Conservation (phyloP, 179 eudicot species). For the Drosera spatulata region DNA sequence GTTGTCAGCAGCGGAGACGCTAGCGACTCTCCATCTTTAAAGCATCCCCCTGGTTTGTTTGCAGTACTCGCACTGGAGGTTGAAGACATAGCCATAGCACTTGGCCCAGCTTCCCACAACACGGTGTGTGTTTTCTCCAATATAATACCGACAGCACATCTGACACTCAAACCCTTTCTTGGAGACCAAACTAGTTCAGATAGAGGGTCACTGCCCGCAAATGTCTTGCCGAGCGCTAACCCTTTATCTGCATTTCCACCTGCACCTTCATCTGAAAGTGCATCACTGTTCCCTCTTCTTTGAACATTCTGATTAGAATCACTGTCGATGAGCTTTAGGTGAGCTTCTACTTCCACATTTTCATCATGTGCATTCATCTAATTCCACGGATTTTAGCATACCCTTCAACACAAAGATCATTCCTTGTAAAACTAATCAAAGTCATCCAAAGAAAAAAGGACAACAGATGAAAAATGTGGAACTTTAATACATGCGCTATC, state of each 20-base stretch:
- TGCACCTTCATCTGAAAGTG: constrained; percentile 27
- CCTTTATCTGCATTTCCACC: constrained; percentile 60
- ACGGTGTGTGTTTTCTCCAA: constrained; percentile 11
- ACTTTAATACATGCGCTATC: too few relatives aligned
- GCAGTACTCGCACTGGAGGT: constrained; percentile 12
- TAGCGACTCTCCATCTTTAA: constrained; percentile 6
- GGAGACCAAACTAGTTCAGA: constrained; percentile 65
- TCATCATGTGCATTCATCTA: constrained; percentile 19
- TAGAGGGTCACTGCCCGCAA: constrained; percentile 28
- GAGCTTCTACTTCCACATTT: constrained; percentile 8
- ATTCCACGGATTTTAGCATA: too few relatives aligned
- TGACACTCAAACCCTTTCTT: constrained; percentile 37
- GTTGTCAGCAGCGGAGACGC: constrained; percentile 4
- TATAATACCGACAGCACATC: constrained; percentile 24
- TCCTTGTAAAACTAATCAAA: not conserved
- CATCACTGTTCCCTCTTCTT: constrained; percentile 12
- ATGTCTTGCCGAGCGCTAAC: constrained; percentile 21
- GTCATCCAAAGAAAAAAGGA: not conserved
- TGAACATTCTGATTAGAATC: constrained; percentile 9
- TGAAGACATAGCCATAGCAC: constrained; percentile 14
- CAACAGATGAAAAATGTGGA: not conserved
- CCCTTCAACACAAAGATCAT: not conserved
- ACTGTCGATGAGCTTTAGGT: constrained; percentile 24
- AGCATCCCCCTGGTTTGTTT: constrained; percentile 7
- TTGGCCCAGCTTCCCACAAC: constrained; percentile 18